Base-by-base conservation (phyloP, 2,329 filamentous ascomycete genomes). In the Periconia macrospinosa region DNA sequence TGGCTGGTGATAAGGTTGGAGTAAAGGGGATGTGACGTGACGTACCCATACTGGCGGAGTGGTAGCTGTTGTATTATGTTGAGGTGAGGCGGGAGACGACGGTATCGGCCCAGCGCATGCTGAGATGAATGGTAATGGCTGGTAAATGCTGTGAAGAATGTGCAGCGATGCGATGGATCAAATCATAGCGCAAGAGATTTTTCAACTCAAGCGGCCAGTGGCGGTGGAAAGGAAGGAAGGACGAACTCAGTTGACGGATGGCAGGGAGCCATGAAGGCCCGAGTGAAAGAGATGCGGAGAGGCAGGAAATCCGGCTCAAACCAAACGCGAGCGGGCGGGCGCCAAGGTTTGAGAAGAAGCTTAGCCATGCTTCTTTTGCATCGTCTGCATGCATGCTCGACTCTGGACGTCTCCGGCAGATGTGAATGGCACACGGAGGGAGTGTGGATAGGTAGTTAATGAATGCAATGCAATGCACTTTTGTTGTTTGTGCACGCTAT, bases 1-100 rank as follows among this genome's bases (percentile, higher is more conserved):
- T 17, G 15, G 19, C 45, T 41, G 19, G 23, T 41, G 51, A 30
- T 48, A 17, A 17, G 41, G 50, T 35, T 42, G 45, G 48, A 41
- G 47, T 33, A 13, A 33, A 33, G 43, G 41, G 47, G 52, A 47
- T 41, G 18, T 54, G 37, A 43, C 47, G 57, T 64, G 61, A 73
- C 70, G 61, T 73, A 76, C 74, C 71, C 75, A 77, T 77, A 49
- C 59, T 72, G 66, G 53, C 45, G 49, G 46, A 45, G 30, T 50
- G 52, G 8, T 27, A 8, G 23, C 23, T 27, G 23, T 27, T 47
- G 37, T 54, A 49, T 59, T 56, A 63, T 48, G 56, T 45, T 35
- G 50, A 52, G 50, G 57, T 55, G 53, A 50, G 49, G 46, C 45
- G 30, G 45, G 23, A 49, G 47, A 18, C 49, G 45, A 17, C 41